Conservation (phyloP, 116 monocot genomes). For the Iris pallida region DNA sequence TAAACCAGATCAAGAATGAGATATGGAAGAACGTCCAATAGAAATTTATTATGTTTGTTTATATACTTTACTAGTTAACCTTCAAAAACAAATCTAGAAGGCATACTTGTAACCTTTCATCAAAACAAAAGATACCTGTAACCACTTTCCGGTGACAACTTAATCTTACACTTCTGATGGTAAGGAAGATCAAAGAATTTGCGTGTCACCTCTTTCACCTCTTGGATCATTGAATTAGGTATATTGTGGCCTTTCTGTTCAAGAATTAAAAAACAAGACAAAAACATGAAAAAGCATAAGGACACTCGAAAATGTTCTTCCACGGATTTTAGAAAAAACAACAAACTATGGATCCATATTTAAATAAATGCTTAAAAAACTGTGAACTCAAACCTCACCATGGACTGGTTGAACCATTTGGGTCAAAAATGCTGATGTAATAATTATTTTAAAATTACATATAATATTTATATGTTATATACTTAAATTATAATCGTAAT, state of each 20-base stretch:
- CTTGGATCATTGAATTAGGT: conserved; percentile 60
- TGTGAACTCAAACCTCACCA: no score
- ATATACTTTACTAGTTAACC: no score
- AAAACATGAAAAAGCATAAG: background rate
- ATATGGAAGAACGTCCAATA: background rate
- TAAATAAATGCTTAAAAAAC: no score
- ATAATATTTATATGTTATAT: no score
- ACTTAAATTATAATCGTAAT: no score
- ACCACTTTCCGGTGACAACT: conserved; percentile 64
- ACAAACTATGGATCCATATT: no score
- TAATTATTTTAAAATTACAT: no score
- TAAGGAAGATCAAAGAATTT: conserved; percentile 66
- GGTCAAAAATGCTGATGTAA: no score
- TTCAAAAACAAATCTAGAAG: background rate
- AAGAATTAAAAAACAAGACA: background rate
- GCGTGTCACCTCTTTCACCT: conserved; percentile 64
- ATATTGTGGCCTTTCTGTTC: conserved; percentile 86
- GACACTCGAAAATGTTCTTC: background rate
- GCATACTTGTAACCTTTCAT: background rate
- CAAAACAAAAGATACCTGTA: conserved; percentile 42
- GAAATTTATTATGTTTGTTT: background rate
- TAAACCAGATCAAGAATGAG: background rate
- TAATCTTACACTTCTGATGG: conserved; percentile 79
- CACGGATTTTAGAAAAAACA: no score
- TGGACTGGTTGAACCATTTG: no score